A percentile compares a stretch with the other conserved stretches of the same genome.
These are phyloP conservation scores for Colletotrichum magnum DNA, from an alignment of 2,329 filamentous ascomycete species.

Conservation along the genomic window DNA sequence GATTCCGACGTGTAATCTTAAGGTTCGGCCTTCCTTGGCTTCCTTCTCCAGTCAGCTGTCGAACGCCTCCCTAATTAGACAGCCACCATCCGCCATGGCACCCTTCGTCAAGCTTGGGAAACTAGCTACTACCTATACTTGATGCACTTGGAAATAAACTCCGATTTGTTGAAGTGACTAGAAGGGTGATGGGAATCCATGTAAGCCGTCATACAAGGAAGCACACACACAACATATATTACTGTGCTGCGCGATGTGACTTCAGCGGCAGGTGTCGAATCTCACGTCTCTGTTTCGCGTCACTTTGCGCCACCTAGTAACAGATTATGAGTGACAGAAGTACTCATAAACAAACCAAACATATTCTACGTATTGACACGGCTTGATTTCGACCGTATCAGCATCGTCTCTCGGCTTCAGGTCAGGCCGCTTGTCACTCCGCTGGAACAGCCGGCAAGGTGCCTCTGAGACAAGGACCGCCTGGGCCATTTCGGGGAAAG, in stretches of 20 bases:
- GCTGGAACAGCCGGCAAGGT: neutral
- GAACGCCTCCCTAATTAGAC: constrained; percentile 32
- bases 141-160: no score
- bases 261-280: constrained; percentile 4
- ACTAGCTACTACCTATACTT: neutral
- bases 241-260: neutral
- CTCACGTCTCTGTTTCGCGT: constrained; percentile 7
- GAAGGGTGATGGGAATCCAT: constrained; percentile 11
- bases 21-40: constrained; percentile 14
- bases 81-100: constrained; percentile 1
- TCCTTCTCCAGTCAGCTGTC: constrained; percentile 19
- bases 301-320: neutral
- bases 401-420: neutral
- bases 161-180: no score
- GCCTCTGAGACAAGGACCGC: constrained; percentile 7
- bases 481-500: constrained; percentile 15
- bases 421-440: neutral
- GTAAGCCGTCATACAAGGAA: constrained; percentile 10
- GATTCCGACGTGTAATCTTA: constrained; percentile 31
- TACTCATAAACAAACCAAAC: constrained; percentile 2
- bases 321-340: neutral
- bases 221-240: neutral
- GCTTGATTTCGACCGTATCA: neutral
- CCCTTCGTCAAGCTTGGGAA: no score
- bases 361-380: neutral